Evolutionary conservation across 1,284 basidiomycete species (phyloP).

Genomic region (Cutaneotrichosporon sp.): DNA sequence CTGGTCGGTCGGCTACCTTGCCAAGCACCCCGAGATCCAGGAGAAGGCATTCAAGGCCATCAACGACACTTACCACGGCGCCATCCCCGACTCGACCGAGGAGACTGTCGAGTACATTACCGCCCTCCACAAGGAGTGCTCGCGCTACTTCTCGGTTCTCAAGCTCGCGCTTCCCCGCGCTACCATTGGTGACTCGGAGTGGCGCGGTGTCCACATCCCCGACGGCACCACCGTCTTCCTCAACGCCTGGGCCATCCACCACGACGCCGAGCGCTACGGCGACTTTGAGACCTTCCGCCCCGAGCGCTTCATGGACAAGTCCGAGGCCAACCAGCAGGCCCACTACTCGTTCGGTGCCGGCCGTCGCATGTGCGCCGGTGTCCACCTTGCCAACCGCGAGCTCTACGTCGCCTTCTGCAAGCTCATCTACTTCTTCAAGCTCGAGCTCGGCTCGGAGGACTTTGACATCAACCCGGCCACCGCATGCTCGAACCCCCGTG

Average conservation of each 20-base stretch:
- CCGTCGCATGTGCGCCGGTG: slow-evolving; percentile 28
- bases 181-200: slow-evolving; percentile 26
- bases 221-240: slow-evolving; percentile 42
- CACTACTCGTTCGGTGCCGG: slow-evolving; percentile 29
- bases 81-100: slow-evolving; percentile 20
- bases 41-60: slow-evolving; percentile 24
- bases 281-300: slow-evolving; percentile 25
- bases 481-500: slow-evolving; percentile 17
- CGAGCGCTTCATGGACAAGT: slow-evolving; percentile 25
- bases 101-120: slow-evolving; percentile 25
- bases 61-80: slow-evolving; percentile 15
- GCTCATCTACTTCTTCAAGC: slow-evolving; percentile 27
- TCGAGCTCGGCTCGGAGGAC: slow-evolving; percentile 19
- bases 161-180: slow-evolving; percentile 28
- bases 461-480: slow-evolving; percentile 25
- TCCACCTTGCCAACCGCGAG: slow-evolving; percentile 29
- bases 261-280: slow-evolving; percentile 26
- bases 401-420: slow-evolving; percentile 25
- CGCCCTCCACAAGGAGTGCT: slow-evolving; percentile 20
- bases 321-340: slow-evolving; percentile 14
- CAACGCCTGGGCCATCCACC: slow-evolving; percentile 44
- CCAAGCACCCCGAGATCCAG: slow-evolving; percentile 25
- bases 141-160: slow-evolving; percentile 27
- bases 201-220: slow-evolving; percentile 39
- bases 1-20: slow-evolving; percentile 27